Conservation (phyloP, 495 filamentous ascomycete genomes). For the Paragyromitra xinjiangensis region DNA sequence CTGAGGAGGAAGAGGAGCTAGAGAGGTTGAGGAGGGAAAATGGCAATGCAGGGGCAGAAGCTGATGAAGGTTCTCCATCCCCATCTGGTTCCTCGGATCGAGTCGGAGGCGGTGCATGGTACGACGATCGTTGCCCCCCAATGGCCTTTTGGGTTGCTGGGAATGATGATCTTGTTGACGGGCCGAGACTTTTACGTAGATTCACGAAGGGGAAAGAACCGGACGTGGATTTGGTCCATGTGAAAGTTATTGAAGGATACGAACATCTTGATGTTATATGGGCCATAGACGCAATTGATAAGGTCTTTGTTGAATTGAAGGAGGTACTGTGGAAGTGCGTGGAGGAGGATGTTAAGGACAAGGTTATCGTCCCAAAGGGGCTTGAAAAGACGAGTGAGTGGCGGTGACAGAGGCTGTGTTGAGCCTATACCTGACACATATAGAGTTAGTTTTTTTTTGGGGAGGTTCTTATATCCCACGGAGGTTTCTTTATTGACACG, state of each 20-base stretch:
- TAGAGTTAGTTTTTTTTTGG: background rate
- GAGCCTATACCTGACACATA: background rate
- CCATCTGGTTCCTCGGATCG: slow-evolving; percentile 16
- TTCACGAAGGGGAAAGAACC: slow-evolving; percentile 84
- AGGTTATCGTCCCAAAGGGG: slow-evolving; percentile 39
- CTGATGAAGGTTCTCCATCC: slow-evolving; percentile 9
- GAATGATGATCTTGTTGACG: slow-evolving; percentile 84
- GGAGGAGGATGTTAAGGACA: slow-evolving; percentile 59
- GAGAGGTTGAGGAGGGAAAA: slow-evolving; percentile 53
- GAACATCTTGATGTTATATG: slow-evolving; percentile 96
- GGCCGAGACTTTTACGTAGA: slow-evolving; percentile 73
- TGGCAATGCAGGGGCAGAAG: slow-evolving; percentile 2
- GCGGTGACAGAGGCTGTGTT: slow-evolving; percentile 5
- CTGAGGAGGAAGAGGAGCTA: slow-evolving; percentile 69
- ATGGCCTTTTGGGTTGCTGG: slow-evolving; percentile 91
- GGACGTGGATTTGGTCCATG: slow-evolving; percentile 79
- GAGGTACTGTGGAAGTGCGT: slow-evolving; percentile 84
- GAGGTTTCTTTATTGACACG: background rate
- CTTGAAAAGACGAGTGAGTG: slow-evolving; percentile 24
- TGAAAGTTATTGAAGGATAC: slow-evolving; percentile 85
- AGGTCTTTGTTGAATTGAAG: slow-evolving; percentile 81
- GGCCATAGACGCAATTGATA: slow-evolving; percentile 88
- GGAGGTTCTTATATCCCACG: background rate
- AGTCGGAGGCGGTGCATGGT: slow-evolving; percentile 70
- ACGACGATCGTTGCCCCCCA: slow-evolving; percentile 78